Percentiles rank a stretch among this genome's conserved stretches.
phyloP scores from a whole-genome alignment of 2,329 filamentous ascomycete species.

The Cordyceps farinosa region DNA sequence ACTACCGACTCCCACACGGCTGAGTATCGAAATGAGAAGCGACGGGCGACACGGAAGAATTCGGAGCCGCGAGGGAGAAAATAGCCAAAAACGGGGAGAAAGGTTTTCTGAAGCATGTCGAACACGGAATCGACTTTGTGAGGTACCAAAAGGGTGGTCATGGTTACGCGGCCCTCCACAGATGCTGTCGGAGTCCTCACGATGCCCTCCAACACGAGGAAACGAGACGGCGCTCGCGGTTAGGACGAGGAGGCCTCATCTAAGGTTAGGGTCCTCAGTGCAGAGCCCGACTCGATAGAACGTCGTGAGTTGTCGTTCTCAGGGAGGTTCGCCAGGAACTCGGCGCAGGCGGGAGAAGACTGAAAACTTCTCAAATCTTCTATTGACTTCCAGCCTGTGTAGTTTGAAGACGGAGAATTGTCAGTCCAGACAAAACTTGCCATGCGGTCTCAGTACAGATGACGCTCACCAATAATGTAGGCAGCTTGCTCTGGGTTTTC shows the following conservation, averaged over 20 bases:
- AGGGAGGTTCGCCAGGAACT: constrained; percentile 22
- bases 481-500: constrained; percentile 22
- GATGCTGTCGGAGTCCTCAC: no score
- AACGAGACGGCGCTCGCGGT: no score
- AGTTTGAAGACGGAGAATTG: not conserved
- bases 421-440: not conserved
- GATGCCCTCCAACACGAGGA: not conserved
- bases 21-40: no score
- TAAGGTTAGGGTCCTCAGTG: not conserved
- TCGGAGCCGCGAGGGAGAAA: no score
- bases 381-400: constrained; percentile 19
- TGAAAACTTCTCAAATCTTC: constrained; percentile 21
- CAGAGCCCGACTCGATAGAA: not conserved
- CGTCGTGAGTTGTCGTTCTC: not conserved
- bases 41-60: no score
- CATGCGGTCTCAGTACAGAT: not conserved
- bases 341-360: constrained; percentile 21
- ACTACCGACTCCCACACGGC: no score
- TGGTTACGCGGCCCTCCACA: no score
- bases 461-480: constrained; percentile 21
- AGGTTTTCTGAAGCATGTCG: no score
- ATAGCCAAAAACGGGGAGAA: no score
- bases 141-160: no score
- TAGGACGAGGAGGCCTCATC: not conserved
- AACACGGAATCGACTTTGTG: no score